A percentile compares a stretch with the other conserved stretches of the same genome.
These are phyloP conservation scores for Eurotiales sp. DNA, from an alignment of 2,329 filamentous ascomycete species.

Conservation along the genomic window DNA sequence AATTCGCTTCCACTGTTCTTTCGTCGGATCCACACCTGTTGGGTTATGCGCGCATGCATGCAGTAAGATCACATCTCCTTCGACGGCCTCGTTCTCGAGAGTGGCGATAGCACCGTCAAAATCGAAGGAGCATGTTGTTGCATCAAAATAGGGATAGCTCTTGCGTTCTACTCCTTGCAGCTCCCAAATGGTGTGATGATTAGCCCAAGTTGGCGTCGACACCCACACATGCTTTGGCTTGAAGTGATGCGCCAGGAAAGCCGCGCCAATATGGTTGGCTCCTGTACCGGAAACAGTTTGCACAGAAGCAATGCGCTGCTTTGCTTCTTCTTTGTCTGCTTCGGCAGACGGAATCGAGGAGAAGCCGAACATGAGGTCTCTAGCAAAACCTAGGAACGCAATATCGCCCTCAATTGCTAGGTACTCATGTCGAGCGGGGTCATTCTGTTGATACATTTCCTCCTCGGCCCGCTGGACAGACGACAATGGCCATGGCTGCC, in stretches of 20 bases:
- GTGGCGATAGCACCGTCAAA: constrained; percentile 66
- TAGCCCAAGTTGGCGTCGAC: constrained; percentile 93
- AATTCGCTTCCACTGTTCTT: constrained; percentile 89
- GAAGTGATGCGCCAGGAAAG: constrained; percentile 90
- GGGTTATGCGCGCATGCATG: constrained; percentile 98
- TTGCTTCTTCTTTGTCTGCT: constrained; percentile 20
- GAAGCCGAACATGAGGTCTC: constrained; percentile 71
- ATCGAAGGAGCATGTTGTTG: constrained; percentile 45
- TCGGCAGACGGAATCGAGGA: constrained; percentile 47
- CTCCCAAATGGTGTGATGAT: constrained; percentile 91
- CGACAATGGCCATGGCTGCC: constrained; percentile 93
- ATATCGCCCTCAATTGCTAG: constrained; percentile 85
- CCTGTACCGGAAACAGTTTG: constrained; percentile 97
- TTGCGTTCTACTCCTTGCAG: constrained; percentile 70
- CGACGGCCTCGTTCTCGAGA: constrained; percentile 77
- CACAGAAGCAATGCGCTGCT: constrained; percentile 61
- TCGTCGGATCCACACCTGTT: constrained; percentile 88
- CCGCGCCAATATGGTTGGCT: constrained; percentile 83
- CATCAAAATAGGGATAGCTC: constrained; percentile 89
- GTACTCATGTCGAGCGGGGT: constrained; percentile 93
- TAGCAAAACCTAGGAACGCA: constrained; percentile 78
- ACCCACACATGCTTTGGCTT: constrained; percentile 71
- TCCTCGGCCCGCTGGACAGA: constrained; percentile 80
- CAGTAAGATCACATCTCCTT: constrained; percentile 79
- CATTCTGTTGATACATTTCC: constrained; percentile 73